These are phyloP conservation scores for Bondarzewia mesenterica DNA, from an alignment of 1,284 basidiomycete genomes.

Conservation along the genomic window DNA sequence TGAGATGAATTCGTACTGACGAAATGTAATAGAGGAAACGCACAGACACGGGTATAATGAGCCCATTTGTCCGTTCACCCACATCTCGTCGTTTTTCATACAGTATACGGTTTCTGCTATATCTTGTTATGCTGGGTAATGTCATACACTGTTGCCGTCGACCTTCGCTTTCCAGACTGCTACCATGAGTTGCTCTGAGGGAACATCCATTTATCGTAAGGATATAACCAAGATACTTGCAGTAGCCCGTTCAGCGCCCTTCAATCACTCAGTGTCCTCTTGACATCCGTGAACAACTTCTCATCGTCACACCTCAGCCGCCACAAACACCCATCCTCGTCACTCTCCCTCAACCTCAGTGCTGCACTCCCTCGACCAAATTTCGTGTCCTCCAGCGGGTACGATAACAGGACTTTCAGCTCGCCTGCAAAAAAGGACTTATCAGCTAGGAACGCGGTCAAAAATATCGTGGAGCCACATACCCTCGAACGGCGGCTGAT, in stretches of 20 bases:
- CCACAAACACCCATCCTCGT: constrained; percentile 69
- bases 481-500: constrained; percentile 55
- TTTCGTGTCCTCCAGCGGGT: constrained; percentile 1
- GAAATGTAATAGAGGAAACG: constrained; percentile 9
- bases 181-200: no score
- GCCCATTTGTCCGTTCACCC: neutral
- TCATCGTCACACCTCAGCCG: constrained; percentile 48
- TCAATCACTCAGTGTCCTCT: constrained; percentile 4
- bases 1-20: neutral
- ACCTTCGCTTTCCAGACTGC: no score
- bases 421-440: constrained; percentile 38
- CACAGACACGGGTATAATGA: constrained; percentile 8
- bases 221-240: no score
- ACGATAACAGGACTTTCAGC: constrained; percentile 45
- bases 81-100: no score
- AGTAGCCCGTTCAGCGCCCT: no score
- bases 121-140: no score
- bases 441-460: neutral
- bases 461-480: constrained; percentile 5
- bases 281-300: constrained; percentile 8
- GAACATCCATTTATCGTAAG: no score
- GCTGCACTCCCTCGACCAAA: constrained; percentile 21
- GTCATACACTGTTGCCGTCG: no score
- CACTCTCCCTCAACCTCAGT: constrained; percentile 51
- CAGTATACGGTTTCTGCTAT: no score